Evolutionary conservation across 2,329 filamentous ascomycete genomes (phyloP).

Genomic region (Neobulgaria alba): DNA sequence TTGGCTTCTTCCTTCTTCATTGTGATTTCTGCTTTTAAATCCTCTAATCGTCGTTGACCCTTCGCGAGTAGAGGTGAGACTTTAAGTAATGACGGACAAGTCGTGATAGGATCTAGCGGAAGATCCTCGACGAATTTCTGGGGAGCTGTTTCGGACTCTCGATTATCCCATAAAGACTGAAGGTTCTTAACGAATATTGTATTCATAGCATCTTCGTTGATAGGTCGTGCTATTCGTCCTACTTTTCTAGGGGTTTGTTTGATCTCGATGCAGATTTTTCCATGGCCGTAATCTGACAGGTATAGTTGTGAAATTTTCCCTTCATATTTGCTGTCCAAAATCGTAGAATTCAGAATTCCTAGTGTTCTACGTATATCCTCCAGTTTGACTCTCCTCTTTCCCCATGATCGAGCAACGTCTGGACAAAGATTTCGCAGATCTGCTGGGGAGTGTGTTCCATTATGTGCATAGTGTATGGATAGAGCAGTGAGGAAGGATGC

Average conservation of each 20-base stretch:
- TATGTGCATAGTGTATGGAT: slow-evolving; percentile 61
- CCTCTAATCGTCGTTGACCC: slow-evolving; percentile 60
- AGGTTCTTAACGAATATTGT: slow-evolving; percentile 46
- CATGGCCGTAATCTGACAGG: slow-evolving; percentile 43
- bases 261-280: slow-evolving; percentile 51
- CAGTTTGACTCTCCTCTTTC: slow-evolving; percentile 56
- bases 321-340: slow-evolving; percentile 30
- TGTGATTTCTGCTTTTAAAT: slow-evolving; percentile 55
- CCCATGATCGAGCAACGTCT: slow-evolving; percentile 60
- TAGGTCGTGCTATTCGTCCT: slow-evolving; percentile 29
- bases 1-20: slow-evolving; percentile 40
- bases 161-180: slow-evolving; percentile 33
- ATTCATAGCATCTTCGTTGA: slow-evolving; percentile 46
- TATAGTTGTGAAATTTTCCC: slow-evolving; percentile 29
- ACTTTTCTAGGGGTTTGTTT: slow-evolving; percentile 7
- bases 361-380: slow-evolving; percentile 60
- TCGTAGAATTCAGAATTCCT: slow-evolving; percentile 43
- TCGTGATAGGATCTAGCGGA: slow-evolving; percentile 44
- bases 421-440: slow-evolving; percentile 54
- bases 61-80: slow-evolving; percentile 51
- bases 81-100: slow-evolving; percentile 42
- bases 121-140: slow-evolving; percentile 45
- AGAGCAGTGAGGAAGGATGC: slow-evolving; percentile 60
- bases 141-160: slow-evolving; percentile 2
- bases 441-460: slow-evolving; percentile 52